phyloP scores from a whole-genome alignment of 257 asterid species.

The Solanum pinnatisectum region DNA sequence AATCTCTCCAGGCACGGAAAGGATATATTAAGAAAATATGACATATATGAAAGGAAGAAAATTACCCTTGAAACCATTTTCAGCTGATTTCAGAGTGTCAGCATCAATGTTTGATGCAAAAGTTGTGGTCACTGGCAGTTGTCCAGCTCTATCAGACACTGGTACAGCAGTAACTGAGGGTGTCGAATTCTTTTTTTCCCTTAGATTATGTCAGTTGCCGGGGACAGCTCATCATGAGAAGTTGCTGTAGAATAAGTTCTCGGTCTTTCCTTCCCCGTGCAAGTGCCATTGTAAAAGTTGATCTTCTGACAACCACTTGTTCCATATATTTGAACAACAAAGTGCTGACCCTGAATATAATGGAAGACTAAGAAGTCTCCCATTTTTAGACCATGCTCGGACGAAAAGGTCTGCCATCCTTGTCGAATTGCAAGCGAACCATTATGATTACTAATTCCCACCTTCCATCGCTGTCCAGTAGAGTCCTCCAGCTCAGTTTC shows the following conservation, averaged over 20 bases:
- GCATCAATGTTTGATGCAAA: neutral
- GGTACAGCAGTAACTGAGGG: constrained; percentile 8
- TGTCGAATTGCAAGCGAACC: constrained; percentile 30
- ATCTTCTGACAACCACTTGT: constrained; percentile 26
- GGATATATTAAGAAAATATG: neutral
- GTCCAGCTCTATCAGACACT: neutral
- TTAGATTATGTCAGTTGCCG: neutral
- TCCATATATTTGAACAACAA: constrained; percentile 36
- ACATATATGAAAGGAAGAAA: neutral
- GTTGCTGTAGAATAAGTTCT: neutral
- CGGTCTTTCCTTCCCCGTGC: neutral
- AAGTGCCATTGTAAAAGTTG: neutral
- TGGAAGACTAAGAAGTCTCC: constrained; percentile 40
- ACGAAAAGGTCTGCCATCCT: constrained; percentile 50
- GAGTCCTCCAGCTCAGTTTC: constrained; percentile 41
- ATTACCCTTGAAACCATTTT: neutral
- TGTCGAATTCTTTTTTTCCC: neutral
- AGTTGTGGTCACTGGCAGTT: neutral
- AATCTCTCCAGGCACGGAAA: neutral
- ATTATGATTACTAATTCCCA: constrained; percentile 14
- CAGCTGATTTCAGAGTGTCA: neutral
- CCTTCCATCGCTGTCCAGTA: constrained; percentile 30
- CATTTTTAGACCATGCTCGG: constrained; percentile 20
- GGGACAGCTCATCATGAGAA: constrained; percentile 4
- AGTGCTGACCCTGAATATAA: constrained; percentile 19